Evolutionary conservation across 2,329 filamentous ascomycete species (phyloP), one percentile per base, ranked within the genome.

Genomic region (Escovopsis weberi): DNA sequence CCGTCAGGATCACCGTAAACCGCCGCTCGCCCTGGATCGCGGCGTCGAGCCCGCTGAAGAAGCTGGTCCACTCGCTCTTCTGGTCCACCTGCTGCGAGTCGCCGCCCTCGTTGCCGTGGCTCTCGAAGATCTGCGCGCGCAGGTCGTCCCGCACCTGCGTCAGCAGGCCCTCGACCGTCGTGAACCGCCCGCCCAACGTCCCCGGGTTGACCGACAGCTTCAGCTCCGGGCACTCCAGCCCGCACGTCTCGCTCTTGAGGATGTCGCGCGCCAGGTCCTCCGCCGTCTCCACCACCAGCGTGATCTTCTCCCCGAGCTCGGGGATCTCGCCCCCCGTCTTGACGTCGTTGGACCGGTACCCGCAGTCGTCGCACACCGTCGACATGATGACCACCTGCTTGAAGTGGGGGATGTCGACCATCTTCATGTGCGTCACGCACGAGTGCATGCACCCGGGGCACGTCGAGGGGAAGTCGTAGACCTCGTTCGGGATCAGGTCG

Each of bases 331-430:
- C 91, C 50, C 91, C 91, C 1, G 91, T 96, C 72, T 96, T 96
- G 59, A 98, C 86, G 60, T 98, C 91, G 62, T 94, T 96, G 52
- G 83, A 91, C 48, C 86, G 82, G 68, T 96, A 94, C 45, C 89
- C 89, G 59, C 91, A 98, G 60, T 82, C 73, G 26, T 89, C 81
- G 64, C 91, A 98, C 26, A 86, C 80, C 2, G 89, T 96, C 52
- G 81, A 88, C 85, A 94, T 96, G 53, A 98, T 72, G 35, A 95
- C 80, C 3, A 98, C 91, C 58, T 96, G 85, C 66, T 95, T 94
- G 69, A 98, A 98, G 65, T 94, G 83, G 1, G 91, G 91, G 48
- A 98, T 95, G 55, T 94, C 86, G 44, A 96, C 86, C 81, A 94
- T 94, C 69, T 95, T 94, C 86, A 95, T 95, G 63, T 94, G 88